Evolutionary conservation across 2,329 filamentous ascomycete species (phyloP).

Genomic region (Monosporascus sp.): DNA sequence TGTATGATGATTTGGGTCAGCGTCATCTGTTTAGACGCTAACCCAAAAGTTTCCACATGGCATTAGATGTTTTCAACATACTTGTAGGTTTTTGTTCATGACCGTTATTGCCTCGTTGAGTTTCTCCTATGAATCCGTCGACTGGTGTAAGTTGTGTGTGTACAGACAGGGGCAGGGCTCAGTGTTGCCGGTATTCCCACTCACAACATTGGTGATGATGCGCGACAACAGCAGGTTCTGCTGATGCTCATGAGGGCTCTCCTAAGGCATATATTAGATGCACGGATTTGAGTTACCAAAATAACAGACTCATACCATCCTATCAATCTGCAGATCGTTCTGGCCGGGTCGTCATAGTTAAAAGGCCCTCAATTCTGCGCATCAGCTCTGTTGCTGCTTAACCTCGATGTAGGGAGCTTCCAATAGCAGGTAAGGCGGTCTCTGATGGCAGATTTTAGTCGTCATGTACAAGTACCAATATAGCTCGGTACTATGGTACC

Average conservation of each 20-base stretch:
- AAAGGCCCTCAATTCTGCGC: too few relatives aligned
- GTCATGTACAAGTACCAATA: too few relatives aligned
- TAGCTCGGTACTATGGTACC: too few relatives aligned
- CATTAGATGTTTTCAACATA: conserved; percentile 29
- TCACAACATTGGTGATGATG: conserved; percentile 95
- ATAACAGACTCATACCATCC: too few relatives aligned
- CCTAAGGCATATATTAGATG: conserved; percentile 42
- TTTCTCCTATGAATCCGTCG: conserved; percentile 65
- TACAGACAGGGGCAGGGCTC: conserved; percentile 7
- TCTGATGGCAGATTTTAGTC: too few relatives aligned
- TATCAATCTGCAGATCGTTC: too few relatives aligned
- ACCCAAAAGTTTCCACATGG: neutral
- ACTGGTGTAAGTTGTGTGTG: conserved; percentile 4
- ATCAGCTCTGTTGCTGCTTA: too few relatives aligned
- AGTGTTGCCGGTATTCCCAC: conserved; percentile 28
- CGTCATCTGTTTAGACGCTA: neutral
- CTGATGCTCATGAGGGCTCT: conserved; percentile 96
- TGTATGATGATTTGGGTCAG: conserved; percentile 29
- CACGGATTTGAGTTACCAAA: too few relatives aligned
- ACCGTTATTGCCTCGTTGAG: conserved; percentile 90
- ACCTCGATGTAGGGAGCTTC: too few relatives aligned
- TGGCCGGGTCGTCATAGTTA: too few relatives aligned
- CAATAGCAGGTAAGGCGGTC: too few relatives aligned
- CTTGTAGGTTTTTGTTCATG: conserved; percentile 88
- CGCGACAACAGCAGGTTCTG: conserved; percentile 88